Conservation (phyloP, 768 basidiomycete genomes). For the Tephrocybe sp. region DNA sequence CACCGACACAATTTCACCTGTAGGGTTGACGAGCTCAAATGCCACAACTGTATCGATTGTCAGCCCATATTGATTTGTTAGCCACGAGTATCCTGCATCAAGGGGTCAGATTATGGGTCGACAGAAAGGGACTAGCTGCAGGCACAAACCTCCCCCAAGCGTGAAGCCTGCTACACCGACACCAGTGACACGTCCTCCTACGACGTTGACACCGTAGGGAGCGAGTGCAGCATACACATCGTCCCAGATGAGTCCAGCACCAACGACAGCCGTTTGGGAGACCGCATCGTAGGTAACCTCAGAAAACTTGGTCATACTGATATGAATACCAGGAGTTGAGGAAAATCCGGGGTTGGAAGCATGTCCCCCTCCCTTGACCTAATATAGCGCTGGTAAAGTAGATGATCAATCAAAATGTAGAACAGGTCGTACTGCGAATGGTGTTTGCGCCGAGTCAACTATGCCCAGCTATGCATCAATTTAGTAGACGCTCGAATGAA, state of each 20-base stretch:
- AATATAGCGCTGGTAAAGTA: neutral
- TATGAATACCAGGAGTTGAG: conserved; percentile 58
- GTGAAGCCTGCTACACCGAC: conserved; percentile 59
- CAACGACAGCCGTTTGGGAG: conserved; percentile 38
- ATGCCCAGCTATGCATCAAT: conserved; percentile 39
- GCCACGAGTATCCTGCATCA: conserved; percentile 57
- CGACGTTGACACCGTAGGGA: conserved; percentile 48
- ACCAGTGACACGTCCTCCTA: conserved; percentile 57
- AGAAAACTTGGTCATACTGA: conserved; percentile 49
- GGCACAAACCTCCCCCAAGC: conserved; percentile 52
- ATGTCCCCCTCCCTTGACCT: conserved; percentile 69
- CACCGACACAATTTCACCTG: conserved; percentile 39
- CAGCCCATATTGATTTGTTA: conserved; percentile 59
- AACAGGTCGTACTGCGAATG: conserved; percentile 47
- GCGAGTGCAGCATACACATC: conserved; percentile 53
- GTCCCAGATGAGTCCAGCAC: conserved; percentile 60
- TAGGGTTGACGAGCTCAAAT: conserved; percentile 56
- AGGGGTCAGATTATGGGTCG: conserved; percentile 22
- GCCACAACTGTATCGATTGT: conserved; percentile 54
- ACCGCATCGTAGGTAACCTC: conserved; percentile 38
- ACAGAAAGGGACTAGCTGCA: conserved; percentile 27
- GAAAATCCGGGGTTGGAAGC: conserved; percentile 53
- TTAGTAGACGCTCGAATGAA: too few species aligned
- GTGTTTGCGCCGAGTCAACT: conserved; percentile 38
- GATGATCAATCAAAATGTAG: neutral